Conservation (phyloP, 768 basidiomycete species). For the Tephrocybe sp. region DNA sequence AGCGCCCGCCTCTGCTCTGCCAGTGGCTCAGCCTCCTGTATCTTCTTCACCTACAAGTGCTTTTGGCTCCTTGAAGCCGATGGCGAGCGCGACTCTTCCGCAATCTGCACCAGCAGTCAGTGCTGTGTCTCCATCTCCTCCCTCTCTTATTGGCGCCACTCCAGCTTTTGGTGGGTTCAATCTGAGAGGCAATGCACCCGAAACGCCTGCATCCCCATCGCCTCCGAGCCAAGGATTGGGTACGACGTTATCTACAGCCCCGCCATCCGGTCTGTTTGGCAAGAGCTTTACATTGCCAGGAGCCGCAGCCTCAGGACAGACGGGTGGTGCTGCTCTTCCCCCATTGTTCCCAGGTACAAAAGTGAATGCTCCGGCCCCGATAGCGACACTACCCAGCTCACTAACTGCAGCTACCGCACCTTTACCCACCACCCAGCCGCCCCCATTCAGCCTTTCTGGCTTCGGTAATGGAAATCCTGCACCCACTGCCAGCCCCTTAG, state of each 20-base stretch:
- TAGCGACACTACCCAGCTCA: neutral
- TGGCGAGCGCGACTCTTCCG: neutral
- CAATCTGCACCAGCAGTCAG: neutral
- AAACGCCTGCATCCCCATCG: neutral
- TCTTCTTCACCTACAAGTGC: neutral
- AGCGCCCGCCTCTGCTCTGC: neutral
- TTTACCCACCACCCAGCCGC: slow-evolving; percentile 9
- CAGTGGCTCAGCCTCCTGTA: neutral
- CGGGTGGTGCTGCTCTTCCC: neutral
- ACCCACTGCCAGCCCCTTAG: slow-evolving; percentile 6
- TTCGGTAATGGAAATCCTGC: no score
- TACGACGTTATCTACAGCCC: neutral
- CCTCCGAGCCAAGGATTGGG: neutral
- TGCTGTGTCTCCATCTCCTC: neutral
- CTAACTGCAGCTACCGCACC: neutral
- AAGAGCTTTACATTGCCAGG: slow-evolving; percentile 5
- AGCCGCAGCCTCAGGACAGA: neutral
- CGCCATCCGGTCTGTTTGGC: slow-evolving; percentile 8
- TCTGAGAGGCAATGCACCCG: slow-evolving; percentile 6
- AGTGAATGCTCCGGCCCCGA: neutral
- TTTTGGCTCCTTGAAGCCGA: neutral
- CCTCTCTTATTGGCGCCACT: neutral
- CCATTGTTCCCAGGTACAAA: neutral
- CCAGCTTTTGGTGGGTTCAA: slow-evolving; percentile 1
- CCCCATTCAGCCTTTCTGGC: slow-evolving; percentile 18